Conservation (phyloP, 2,329 filamentous ascomycete species). For the Capronia epimyces region DNA sequence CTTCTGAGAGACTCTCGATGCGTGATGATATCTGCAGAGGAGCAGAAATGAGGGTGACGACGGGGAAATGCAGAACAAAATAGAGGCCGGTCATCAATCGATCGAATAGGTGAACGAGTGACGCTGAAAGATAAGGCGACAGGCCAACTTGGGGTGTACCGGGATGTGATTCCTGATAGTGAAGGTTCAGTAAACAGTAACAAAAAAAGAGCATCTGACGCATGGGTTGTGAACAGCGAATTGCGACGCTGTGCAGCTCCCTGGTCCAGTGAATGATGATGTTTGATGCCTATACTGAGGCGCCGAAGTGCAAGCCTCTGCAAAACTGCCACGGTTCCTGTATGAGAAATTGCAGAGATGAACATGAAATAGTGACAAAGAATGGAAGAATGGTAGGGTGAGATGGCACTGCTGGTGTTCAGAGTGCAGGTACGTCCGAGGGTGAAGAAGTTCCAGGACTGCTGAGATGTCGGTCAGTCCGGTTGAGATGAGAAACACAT, state of each 20-base stretch:
- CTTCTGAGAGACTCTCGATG: not conserved
- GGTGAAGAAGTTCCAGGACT: not conserved
- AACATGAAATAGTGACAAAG: not conserved
- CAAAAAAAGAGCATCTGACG: not conserved
- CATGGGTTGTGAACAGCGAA: not conserved
- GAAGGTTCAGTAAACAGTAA: not conserved
- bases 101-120: not conserved
- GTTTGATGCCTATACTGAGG: conserved; percentile 8
- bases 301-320: not conserved
- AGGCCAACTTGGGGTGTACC: not conserved
- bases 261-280: conserved; percentile 18
- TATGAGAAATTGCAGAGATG: not conserved
- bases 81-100: not conserved
- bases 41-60: not conserved
- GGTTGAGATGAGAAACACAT: not conserved
- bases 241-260: not conserved
- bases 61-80: not conserved
- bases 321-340: not conserved
- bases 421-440: not conserved
- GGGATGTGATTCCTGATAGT: not conserved
- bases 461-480: not conserved
- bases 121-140: not conserved
- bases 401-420: not conserved
- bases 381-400: not conserved
- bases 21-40: not conserved